Base-by-base conservation (phyloP, 371 early-diverging fungal genomes). In the Apophysomyces variabilis region DNA sequence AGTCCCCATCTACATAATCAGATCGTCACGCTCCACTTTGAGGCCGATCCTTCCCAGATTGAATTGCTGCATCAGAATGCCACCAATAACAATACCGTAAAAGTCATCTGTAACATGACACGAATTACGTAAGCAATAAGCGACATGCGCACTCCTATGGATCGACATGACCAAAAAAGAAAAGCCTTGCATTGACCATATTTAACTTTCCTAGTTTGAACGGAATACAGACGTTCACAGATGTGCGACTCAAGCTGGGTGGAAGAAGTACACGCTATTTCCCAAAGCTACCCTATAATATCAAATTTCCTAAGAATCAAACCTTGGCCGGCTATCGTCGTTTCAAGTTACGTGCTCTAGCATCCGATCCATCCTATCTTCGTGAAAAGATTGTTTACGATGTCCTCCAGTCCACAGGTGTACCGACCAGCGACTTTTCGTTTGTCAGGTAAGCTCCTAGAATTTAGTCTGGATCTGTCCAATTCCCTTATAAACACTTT, bases 351-450 rank as follows among this genome's bases (percentile, higher is more conserved):
- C 50, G 70, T 9, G 66, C 70, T 5, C 39, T 67, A 26, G 38
- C 67, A 11, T 57, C 62, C 4, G 73, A 73, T 38, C 73, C 69
- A 37, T 66, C 73, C 11, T 73, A 73, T 44, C 57, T 73, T 5
- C 69, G 73, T 38, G 73, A 73, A 54, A 47, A 62, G 13, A 37
- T 69, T 26, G 64, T 41, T 6, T 73, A 66, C 18, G 64, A 66
- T 32, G 39, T 61, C 1, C 39, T 66, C 4, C 38, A 66, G 38
- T 62, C 71, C 2, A 38, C 60, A 7, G 71, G 71, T 16, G 39
- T 70, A 6, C 63, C 67, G 5, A n/a, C 66, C 26, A 60, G 60
- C 14, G 43, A 66, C 0, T 66, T 57, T 9, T 70, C 71, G 4
- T 64, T 44, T 35, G 54, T 21, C 9, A 50, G 54, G 54, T 50